Conservation (phyloP, 2,329 filamentous ascomycete genomes). For the Fusarium tricinctum region DNA sequence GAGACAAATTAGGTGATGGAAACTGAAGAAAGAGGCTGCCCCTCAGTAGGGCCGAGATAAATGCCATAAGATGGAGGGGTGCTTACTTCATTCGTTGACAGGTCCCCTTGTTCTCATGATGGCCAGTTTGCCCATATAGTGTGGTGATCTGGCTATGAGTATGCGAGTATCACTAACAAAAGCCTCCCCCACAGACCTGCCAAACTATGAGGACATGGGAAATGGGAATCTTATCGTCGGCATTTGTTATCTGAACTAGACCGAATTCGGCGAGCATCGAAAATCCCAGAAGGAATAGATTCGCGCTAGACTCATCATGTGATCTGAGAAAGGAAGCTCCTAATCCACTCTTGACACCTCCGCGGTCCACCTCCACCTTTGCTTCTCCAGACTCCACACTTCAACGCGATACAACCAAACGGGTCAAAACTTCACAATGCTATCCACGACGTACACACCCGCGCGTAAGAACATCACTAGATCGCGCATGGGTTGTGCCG, state of each 20-base stretch:
- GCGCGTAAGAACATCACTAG: constrained; percentile 43
- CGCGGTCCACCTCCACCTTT: constrained; percentile 7
- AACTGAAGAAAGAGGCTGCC: neutral
- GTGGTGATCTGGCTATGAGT: neutral
- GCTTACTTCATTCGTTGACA: neutral
- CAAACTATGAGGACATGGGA: neutral
- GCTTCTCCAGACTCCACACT: constrained; percentile 36
- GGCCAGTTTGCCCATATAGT: neutral
- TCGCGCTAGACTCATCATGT: neutral
- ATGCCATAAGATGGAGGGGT: neutral
- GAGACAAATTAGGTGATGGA: neutral
- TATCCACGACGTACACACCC: constrained; percentile 24
- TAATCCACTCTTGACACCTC: neutral
- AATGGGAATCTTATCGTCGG: neutral
- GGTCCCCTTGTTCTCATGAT: neutral
- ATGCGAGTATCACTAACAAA: neutral
- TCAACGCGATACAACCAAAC: constrained; percentile 32
- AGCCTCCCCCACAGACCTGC: neutral
- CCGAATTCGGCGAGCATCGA: neutral
- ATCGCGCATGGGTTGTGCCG: constrained; percentile 43
- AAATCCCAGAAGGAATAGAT: neutral
- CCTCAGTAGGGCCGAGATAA: neutral
- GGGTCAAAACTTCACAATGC: constrained; percentile 23
- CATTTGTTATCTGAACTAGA: neutral
- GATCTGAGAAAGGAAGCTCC: neutral